Base-by-base conservation (phyloP, 805 yeast species). In the Torulaspora quercuum region DNA sequence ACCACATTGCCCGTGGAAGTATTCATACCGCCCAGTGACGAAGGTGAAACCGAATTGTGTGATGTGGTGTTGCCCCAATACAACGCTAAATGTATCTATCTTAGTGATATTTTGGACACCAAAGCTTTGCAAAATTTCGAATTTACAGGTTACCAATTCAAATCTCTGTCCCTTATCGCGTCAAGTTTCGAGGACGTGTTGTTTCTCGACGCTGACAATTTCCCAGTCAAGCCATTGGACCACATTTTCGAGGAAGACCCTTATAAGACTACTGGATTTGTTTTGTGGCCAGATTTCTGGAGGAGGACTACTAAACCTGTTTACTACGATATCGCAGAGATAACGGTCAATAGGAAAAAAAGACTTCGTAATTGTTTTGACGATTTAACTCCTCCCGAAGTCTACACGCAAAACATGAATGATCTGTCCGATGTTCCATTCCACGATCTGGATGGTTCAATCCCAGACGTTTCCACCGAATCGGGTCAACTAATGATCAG, bases 231-330 rank as follows among this genome's bases (percentile, higher is more conserved):
- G 50, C 69, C 78, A 7, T 80, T 90, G 2, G 82, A 79, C 48
- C 57, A 59, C 11, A 55, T 84, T 15, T 82, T 87, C 55, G 65
- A 64, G 4, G 61, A 72, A 15, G 78, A 78, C 30, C 81, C 87
- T 2, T 87, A 75, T 60, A 43, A 52, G 13, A 57, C 69, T 8
- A 63, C 68, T 37, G 75, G 80, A 39, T 65, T 76, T 53, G 65
- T 80, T 16, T 57, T 79, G 22, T 86, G 94, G 90, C 94, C 95
- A 2, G 95, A 86, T 61, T 86, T 79, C 60, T 86, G 95, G 95
- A 75, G 80, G 57, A 70, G 95, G 47, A 79, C 89, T 9, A 83
- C 90, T 0, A 76, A 85, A 2, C 95, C 95, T 7, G 61, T 66
- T 28, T 84, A 73, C 53, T 86, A 82, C 60, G 72, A 75, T 21